Conservation (phyloP, 1,284 basidiomycete genomes). For the Sporisorium scitamineum region DNA sequence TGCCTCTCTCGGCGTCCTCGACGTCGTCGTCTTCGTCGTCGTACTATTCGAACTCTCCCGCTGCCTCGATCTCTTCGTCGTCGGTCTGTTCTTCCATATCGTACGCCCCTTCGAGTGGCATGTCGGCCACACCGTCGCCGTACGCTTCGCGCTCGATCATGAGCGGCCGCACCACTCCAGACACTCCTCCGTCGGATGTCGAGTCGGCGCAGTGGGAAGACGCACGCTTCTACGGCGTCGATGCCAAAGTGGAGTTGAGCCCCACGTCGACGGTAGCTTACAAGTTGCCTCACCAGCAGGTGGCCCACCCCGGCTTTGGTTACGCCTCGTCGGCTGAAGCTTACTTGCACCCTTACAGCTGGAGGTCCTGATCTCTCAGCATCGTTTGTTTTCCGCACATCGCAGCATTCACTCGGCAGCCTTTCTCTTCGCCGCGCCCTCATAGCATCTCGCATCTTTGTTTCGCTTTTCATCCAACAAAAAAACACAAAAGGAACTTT, state of each 20-base stretch:
- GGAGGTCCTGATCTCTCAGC: slow-evolving; percentile 23
- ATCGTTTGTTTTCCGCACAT: background rate
- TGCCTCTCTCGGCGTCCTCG: slow-evolving; percentile 33
- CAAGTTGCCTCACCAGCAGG: slow-evolving; percentile 24
- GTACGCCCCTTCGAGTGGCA: slow-evolving; percentile 31
- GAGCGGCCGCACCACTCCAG: slow-evolving; percentile 62
- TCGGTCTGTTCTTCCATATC: slow-evolving; percentile 51
- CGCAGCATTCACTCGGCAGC: slow-evolving; percentile 10
- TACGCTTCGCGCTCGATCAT: slow-evolving; percentile 48
- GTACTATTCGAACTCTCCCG: slow-evolving; percentile 42
- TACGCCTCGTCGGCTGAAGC: slow-evolving; percentile 28
- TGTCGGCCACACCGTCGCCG: slow-evolving; percentile 51
- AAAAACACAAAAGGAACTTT: background rate
- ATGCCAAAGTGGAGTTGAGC: slow-evolving; percentile 23
- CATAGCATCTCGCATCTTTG: background rate
- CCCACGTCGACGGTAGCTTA: slow-evolving; percentile 24
- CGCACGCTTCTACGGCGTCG: slow-evolving; percentile 38
- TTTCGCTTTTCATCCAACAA: background rate
- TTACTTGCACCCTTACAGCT: slow-evolving; percentile 47
- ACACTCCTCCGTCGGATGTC: slow-evolving; percentile 62
- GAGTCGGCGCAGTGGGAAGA: slow-evolving; percentile 40
- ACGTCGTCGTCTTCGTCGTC: slow-evolving; percentile 14
- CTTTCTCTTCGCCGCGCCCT: too few relatives aligned
- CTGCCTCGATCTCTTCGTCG: slow-evolving; percentile 50
- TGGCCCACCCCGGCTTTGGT: background rate